Evolutionary conservation across 495 filamentous ascomycete genomes (phyloP), one percentile per base, ranked within the genome.

Genomic region (Amphirosellinia nigrospora): DNA sequence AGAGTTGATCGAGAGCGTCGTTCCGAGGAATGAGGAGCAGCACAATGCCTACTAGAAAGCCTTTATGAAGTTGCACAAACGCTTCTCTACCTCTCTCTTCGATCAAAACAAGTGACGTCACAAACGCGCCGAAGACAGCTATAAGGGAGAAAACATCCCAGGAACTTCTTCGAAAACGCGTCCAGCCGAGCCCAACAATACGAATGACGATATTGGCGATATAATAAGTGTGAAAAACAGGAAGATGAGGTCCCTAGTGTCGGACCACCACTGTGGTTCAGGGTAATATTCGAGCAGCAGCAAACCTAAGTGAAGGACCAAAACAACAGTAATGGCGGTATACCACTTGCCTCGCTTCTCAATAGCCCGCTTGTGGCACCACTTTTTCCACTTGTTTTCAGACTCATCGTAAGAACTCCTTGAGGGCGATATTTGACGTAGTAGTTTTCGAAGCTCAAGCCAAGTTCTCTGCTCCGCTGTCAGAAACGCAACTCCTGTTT

Each of bases 321-420:
- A 87, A 26, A 96, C 85, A 9, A 77, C 74, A 2, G 95, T 98
- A 66, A 97, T 89, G 59, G 86, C 88, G 66, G 89, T 83, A 73
- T 97, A 94, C 96, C 96, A 99, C 72, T 87, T 90, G 26, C 96
- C 96, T 75, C 92, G 92, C 79, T 99, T 99, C 71, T 96, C 93
- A 23, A 97, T 93, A 38, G 96, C 94, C 50, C 93, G 86, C 69
- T 94, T 91, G 80, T 99, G 97, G 75, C 94, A 98, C 93, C 94
- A 97, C 73, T 90, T 89, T 78, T 92, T 91, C 92, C 93, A 96
- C 63, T 87, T 87, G 50, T 87, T 86, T 69, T 89, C 89, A 61
- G 88, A 88, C 48, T 91, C 90, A 45, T 89, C 89, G 65, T 92
- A 91, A 13, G 93, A 91, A 64, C 89, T 91, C 76, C 96, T 98